Evolutionary conservation across 345 rosid species (phyloP), one percentile per base, ranked within the genome.

Genomic region (Aethionema arabicum): DNA sequence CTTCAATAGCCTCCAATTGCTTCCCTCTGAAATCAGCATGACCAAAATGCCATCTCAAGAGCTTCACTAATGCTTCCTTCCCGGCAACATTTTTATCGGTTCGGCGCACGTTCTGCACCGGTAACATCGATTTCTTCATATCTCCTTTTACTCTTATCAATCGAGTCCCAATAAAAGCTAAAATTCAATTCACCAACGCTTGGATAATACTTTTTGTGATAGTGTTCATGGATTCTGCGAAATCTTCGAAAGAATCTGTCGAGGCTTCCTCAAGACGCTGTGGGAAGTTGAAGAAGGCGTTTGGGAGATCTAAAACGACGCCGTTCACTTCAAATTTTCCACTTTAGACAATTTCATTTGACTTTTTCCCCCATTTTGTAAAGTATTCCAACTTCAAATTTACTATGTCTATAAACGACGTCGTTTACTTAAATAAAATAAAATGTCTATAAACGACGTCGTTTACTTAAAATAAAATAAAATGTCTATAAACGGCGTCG

Each of bases 1-100:
- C 83, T 74, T 93, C 79, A 62, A 90, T 93, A 40, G 95, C 99
- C 29, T 90, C 96, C 59, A 93, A 52, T 51, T 93, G 99, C 69
- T 79, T 89, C 76, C 84, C 99, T 76, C 91, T 79, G 59, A 85
- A 90, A 68, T 93, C 85, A 8, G 80, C 68, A 71, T 90, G 76
- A 51, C 97, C 97, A 58, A 93, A 92, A 80, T 93, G 95, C 97
- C 97, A 85, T 73, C 99, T 58, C 76, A 90, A 67, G 35, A 93
- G 90, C 85, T 90, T 90, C 79, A 85, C 91, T 50, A 87, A 61
- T 37, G 78, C 76, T 65, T 89, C 96, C 69, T 79, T 89, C 11
- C 80, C 88, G 31, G 50, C 66, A 5, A 62, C 36, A 13, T 68
- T 63, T 65, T 80, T 76, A 32, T 67, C 78, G 49, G 61, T 59